Evolutionary conservation across 371 early-diverging fungal genomes (phyloP).

Genomic region (Zancudomyces culisetae): DNA sequence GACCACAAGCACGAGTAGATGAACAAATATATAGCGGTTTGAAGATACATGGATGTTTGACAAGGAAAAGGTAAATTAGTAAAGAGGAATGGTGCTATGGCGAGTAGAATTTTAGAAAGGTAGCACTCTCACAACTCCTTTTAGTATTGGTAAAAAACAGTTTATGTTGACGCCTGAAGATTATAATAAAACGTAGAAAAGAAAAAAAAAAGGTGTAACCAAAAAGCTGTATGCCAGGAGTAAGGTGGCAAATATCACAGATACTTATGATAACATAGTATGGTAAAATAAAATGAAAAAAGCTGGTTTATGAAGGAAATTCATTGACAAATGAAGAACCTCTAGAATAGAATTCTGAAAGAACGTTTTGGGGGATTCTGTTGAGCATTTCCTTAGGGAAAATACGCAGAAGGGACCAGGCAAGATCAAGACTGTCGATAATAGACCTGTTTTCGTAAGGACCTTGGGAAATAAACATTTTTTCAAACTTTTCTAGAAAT

Average conservation of each 20-base stretch:
- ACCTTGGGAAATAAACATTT: conserved; percentile 93
- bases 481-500: conserved; percentile 99
- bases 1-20: no score
- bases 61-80: no score
- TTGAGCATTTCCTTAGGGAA: conserved; percentile 99
- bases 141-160: not conserved
- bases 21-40: no score
- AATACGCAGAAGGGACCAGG: conserved; percentile 97
- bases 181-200: not conserved
- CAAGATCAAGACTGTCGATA: conserved; percentile 92
- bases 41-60: no score
- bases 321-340: no score
- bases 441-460: conserved; percentile 91
- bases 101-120: no score
- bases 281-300: not conserved
- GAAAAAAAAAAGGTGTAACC: not conserved
- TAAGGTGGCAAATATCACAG: not conserved
- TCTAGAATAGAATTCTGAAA: conserved; percentile 89
- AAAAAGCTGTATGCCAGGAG: not conserved
- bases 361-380: conserved; percentile 94
- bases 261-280: not conserved
- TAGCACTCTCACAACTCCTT: no score
- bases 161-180: not conserved
- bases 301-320: not conserved
- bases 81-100: no score